Percentiles rank a stretch among this genome's conserved stretches.
These are phyloP conservation scores for Circinella umbellata DNA, from an alignment of 371 early-diverging fungal species.

Conservation along the genomic window DNA sequence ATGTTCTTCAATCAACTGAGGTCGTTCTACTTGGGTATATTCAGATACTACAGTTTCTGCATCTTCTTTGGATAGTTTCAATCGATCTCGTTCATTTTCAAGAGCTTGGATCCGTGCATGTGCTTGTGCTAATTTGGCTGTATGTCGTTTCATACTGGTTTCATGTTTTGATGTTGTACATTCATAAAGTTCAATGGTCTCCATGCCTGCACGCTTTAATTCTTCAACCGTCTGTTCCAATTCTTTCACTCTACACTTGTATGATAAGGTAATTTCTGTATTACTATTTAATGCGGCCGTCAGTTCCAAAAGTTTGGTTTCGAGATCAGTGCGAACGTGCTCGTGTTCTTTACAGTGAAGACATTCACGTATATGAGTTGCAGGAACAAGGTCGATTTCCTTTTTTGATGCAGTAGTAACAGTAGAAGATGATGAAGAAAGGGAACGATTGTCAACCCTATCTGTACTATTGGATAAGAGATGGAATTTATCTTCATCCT, in stretches of 20 bases:
- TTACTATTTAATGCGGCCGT: conserved; percentile 43
- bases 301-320: conserved; percentile 6
- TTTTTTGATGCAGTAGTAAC: conserved; percentile 9
- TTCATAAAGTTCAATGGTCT: conserved; percentile 43
- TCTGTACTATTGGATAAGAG: not conserved
- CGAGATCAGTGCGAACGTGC: conserved; percentile 3
- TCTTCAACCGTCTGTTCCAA: conserved; percentile 29
- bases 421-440: no score
- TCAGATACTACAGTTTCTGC: conserved; percentile 36
- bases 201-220: conserved; percentile 38
- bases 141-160: conserved; percentile 25
- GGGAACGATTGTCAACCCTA: not conserved
- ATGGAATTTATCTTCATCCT: conserved; percentile 8
- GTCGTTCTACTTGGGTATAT: conserved; percentile 16
- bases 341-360: conserved; percentile 7
- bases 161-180: conserved; percentile 19
- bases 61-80: conserved; percentile 20
- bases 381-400: conserved; percentile 13
- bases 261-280: conserved; percentile 81
- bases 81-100: conserved; percentile 27
- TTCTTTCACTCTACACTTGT: conserved; percentile 6
- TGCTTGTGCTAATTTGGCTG: conserved; percentile 19
- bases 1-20: conserved; percentile 1
- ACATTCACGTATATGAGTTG: not conserved
- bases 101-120: conserved; percentile 25